Conservation (phyloP, 805 yeast genomes). For the Cyberlindnera veronae region DNA sequence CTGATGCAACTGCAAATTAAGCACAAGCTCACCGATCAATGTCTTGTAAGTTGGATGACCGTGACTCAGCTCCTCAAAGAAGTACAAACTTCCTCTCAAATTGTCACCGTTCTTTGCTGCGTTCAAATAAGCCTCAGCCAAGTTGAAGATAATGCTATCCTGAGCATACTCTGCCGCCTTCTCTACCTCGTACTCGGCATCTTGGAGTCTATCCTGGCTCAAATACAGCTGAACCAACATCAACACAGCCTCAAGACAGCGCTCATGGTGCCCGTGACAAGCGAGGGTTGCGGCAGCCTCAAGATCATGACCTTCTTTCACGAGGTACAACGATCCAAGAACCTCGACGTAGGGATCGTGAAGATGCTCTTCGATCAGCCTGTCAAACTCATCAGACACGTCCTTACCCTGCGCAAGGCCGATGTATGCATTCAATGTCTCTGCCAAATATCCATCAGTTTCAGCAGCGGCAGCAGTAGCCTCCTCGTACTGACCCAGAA, state of each 20-base stretch:
- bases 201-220: constrained; percentile 38
- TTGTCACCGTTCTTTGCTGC: constrained; percentile 39
- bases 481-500: constrained; percentile 27
- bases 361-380: constrained; percentile 19
- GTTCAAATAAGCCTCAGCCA: constrained; percentile 72
- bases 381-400: constrained; percentile 17
- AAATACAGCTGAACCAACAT: constrained; percentile 39
- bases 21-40: constrained; percentile 61
- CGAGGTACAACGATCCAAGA: constrained; percentile 39
- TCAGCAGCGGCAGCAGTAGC: constrained; percentile 6
- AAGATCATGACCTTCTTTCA: constrained; percentile 37
- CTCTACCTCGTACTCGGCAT: constrained; percentile 44
- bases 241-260: constrained; percentile 39
- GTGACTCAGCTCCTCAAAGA: constrained; percentile 78
- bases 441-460: constrained; percentile 4
- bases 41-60: constrained; percentile 46
- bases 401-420: constrained; percentile 25
- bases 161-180: constrained; percentile 48
- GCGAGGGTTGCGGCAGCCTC: constrained; percentile 40
- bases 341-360: constrained; percentile 33
- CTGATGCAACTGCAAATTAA: constrained; percentile 76
- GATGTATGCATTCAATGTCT: constrained; percentile 29
- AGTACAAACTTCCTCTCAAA: constrained; percentile 48
- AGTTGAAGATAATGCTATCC: constrained; percentile 73
- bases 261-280: constrained; percentile 38